Conservation (phyloP, 2,329 filamentous ascomycete genomes). For the Akanthomyces muscarius region DNA sequence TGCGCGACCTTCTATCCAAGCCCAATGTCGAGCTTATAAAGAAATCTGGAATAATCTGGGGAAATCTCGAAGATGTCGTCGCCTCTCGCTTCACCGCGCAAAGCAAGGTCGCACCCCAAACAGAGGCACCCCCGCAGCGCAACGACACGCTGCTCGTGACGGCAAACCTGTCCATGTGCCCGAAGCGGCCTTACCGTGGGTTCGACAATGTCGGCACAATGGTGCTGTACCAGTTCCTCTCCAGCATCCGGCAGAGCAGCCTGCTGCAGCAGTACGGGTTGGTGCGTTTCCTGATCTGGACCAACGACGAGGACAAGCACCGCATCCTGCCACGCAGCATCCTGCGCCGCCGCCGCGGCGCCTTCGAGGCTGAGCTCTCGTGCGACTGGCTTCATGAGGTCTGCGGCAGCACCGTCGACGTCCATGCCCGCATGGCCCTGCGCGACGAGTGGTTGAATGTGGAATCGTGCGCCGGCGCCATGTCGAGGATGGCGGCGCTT, state of each 20-base stretch:
- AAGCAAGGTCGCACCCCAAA: slow-evolving; percentile 29
- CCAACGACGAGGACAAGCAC: slow-evolving; percentile 56
- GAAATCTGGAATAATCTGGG: slow-evolving; percentile 57
- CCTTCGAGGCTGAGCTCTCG: slow-evolving; percentile 58
- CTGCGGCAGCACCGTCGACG: slow-evolving; percentile 37
- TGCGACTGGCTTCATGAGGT: slow-evolving; percentile 59
- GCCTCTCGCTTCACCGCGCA: slow-evolving; percentile 53
- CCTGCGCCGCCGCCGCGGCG: slow-evolving; percentile 50
- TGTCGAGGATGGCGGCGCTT: slow-evolving; percentile 44
- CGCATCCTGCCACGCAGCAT: slow-evolving; percentile 58
- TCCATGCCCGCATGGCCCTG: slow-evolving; percentile 28
- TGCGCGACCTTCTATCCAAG: slow-evolving; percentile 53
- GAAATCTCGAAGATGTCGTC: slow-evolving; percentile 54
- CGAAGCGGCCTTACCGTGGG: slow-evolving; percentile 44
- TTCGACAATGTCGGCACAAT: slow-evolving; percentile 56
- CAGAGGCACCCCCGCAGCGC: slow-evolving; percentile 40
- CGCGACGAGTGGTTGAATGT: slow-evolving; percentile 48
- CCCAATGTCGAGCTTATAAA: slow-evolving; percentile 48
- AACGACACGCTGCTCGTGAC: slow-evolving; percentile 74
- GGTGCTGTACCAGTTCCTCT: slow-evolving; percentile 59
- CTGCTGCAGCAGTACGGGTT: slow-evolving; percentile 73
- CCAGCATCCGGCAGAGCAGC: slow-evolving; percentile 51
- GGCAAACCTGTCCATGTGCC: slow-evolving; percentile 59
- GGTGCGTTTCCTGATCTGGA: slow-evolving; percentile 75
- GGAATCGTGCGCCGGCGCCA: slow-evolving; percentile 37